These are phyloP conservation scores for Clathrospora elynae DNA, from an alignment of 2,329 filamentous ascomycete species.

Conservation along the genomic window DNA sequence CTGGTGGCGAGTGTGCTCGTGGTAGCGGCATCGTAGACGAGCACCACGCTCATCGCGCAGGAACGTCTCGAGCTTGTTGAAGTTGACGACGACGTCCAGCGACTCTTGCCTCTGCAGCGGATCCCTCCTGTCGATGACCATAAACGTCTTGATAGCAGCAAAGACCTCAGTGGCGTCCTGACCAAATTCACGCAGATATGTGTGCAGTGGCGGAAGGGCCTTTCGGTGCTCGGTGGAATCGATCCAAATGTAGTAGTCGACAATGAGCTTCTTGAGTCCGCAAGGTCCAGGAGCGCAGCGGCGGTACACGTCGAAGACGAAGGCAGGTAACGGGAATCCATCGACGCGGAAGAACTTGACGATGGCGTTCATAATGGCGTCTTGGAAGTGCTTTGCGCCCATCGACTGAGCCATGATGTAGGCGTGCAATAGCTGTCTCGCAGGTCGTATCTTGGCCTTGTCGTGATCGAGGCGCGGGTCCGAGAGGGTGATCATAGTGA, in stretches of 20 bases:
- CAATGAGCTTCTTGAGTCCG: neutral
- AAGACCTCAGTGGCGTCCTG: neutral
- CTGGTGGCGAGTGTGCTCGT: neutral
- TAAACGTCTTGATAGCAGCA: neutral
- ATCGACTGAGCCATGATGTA: neutral
- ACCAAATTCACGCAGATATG: neutral
- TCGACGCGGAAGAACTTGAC: neutral
- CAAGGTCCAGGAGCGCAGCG: neutral
- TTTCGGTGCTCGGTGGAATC: neutral
- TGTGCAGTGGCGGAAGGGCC: neutral
- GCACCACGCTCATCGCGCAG: neutral
- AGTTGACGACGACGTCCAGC: neutral
- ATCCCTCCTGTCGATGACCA: neutral
- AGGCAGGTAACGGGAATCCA: neutral
- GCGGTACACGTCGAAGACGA: neutral
- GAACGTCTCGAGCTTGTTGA: neutral
- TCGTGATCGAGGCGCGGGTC: too few species aligned
- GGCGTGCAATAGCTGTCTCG: neutral
- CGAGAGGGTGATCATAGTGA: too few species aligned
- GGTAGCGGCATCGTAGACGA: slow-evolving; percentile 2
- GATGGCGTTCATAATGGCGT: neutral
- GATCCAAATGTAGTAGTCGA: neutral
- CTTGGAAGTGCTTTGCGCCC: neutral
- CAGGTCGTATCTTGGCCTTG: too few species aligned
- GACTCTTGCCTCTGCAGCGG: neutral